Base-by-base conservation (phyloP, 2,329 filamentous ascomycete species). In the Magnaporthales sp. region DNA sequence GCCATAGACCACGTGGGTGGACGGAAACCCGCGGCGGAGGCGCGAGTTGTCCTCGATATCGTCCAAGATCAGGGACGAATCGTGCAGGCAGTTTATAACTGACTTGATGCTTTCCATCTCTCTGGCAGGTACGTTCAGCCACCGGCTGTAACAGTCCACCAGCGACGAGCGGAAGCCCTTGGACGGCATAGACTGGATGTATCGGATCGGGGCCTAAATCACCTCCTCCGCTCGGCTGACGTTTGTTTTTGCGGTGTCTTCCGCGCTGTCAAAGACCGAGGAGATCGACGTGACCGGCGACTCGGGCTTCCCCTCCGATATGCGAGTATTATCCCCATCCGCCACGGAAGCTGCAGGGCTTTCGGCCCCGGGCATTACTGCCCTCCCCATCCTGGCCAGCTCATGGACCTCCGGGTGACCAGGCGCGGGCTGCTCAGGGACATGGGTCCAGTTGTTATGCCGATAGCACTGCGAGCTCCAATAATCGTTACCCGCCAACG, bases 41-140 rank as follows among this genome's bases (percentile, higher is more conserved):
- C 67, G 31, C 0, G 78, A 78, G 1, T 68, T 65, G 64, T 80
- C 78, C 68, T 80, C 70, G 15, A 80, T 71, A 69, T 80, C 78
- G 64, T 79, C 78, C 4, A 80, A 69, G 76, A 67, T 79, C 10
- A 77, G 67, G 1, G 77, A 77, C 1, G 73, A 67, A 15, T 71
- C 74, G 64, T 78, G 75, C 4, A 78, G 69, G 7, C 70, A 63
- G 29, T 67, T 64, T 6, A 75, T 66, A 4, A 76, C 69, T 2
- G 64, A 62, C 63, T 72, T 73, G 54, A 79, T 74, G 1, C 64
- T 67, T 2, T 66, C 30, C 2, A 73, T 26, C 0, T 66, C 30
- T 5, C 69, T 30, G 7, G 64, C 56, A 8, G 74, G 71, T 2
- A 76, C 70, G 4, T 71, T 19, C 31, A 73, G 68, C 74, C 75